phyloP scores from a whole-genome alignment of 176 grass and related monocot genomes.

The Otatea glauca region DNA sequence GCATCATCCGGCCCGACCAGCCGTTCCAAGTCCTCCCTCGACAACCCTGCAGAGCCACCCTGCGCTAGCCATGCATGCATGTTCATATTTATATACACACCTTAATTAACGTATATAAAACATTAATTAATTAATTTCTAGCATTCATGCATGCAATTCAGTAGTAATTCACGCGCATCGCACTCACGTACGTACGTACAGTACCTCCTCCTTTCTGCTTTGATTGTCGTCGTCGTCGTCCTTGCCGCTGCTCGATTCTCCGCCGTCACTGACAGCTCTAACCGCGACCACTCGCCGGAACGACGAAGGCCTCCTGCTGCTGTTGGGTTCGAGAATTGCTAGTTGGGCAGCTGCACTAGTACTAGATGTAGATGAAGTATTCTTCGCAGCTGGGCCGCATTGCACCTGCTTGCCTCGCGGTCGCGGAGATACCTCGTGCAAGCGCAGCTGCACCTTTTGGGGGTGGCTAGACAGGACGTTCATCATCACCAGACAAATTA shows the following conservation, averaged over 20 bases:
- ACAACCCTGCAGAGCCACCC: conserved; percentile 34
- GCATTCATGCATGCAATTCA: not conserved
- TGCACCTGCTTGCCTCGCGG: conserved; percentile 35
- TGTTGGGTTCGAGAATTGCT: not conserved
- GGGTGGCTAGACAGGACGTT: conserved; percentile 38
- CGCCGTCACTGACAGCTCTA: conserved; percentile 41
- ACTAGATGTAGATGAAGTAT: too few relatives aligned
- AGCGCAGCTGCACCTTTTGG: conserved; percentile 28
- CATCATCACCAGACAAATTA: too few relatives aligned
- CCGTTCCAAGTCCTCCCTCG: conserved; percentile 70
- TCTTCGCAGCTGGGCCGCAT: not conserved
- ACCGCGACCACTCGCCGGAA: not conserved
- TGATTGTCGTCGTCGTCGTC: conserved; percentile 34
- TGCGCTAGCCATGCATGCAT: not conserved
- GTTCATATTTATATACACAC: too few relatives aligned
- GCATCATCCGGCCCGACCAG: conserved; percentile 66
- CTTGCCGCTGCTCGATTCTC: conserved; percentile 43
- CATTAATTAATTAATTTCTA: too few relatives aligned
- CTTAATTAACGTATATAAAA: too few relatives aligned
- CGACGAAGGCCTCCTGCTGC: not conserved
- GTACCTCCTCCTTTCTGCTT: conserved; percentile 53
- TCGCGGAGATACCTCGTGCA: conserved; percentile 18
- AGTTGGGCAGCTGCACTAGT: not conserved
- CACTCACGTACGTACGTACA: not conserved
- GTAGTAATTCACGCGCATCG: not conserved